phyloP scores from a whole-genome alignment of 1,284 basidiomycete genomes.

The Rhizoctonia solani region DNA sequence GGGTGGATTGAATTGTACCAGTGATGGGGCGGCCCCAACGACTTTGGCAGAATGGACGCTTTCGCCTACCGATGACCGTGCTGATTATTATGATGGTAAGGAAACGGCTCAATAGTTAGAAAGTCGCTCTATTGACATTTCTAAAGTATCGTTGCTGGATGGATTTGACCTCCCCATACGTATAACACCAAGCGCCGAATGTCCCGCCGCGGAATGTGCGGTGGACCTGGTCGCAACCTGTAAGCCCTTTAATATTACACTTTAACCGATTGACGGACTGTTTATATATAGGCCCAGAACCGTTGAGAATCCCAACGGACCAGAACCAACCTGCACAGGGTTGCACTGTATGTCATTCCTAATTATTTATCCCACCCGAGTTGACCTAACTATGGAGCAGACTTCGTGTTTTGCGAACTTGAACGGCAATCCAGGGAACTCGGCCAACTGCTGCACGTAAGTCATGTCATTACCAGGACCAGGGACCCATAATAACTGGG shows the following conservation, averaged over 20 bases:
- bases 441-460: conserved; percentile 46
- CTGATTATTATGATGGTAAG: conserved; percentile 47
- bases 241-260: neutral
- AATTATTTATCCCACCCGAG: too few relatives aligned
- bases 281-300: conserved; percentile 31
- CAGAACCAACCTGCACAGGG: conserved; percentile 9
- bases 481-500: conserved; percentile 35
- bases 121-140: neutral
- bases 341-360: conserved; percentile 37
- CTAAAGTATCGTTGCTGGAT: conserved; percentile 42
- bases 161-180: conserved; percentile 42
- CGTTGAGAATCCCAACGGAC: conserved; percentile 18
- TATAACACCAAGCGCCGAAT: conserved; percentile 37
- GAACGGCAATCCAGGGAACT: conserved; percentile 40
- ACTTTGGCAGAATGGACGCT: conserved; percentile 47
- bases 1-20: conserved; percentile 59
- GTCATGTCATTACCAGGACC: conserved; percentile 51
- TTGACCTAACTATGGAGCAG: too few relatives aligned
- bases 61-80: conserved; percentile 28
- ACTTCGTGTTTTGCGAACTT: conserved; percentile 37
- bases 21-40: conserved; percentile 60
- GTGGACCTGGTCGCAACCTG: conserved; percentile 30
- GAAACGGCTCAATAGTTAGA: neutral
- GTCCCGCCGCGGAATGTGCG: conserved; percentile 39
- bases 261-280: too few relatives aligned